Base-by-base conservation (phyloP, 2,329 filamentous ascomycete species). In the Rhynchosporium secalis region DNA sequence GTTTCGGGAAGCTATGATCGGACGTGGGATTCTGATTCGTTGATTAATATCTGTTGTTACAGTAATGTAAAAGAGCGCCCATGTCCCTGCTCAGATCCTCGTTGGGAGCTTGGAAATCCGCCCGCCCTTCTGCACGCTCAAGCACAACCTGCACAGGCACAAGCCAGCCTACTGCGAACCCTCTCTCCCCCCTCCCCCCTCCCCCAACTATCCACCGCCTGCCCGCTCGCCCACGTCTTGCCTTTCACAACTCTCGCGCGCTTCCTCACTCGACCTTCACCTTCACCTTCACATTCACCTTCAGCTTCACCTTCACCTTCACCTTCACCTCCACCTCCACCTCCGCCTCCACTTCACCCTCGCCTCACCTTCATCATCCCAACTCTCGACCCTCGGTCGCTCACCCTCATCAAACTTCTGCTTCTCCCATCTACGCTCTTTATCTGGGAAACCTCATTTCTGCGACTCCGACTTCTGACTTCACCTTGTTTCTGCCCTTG, bases 401-500 rank as follows among this genome's bases (percentile, higher is more conserved):
- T 38, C 47, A 3, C 33, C 28, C 47, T 28, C 47, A 33, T 49
- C 48, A 31, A 36, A 10, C 15, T 20, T 51, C 5, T 10, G 4
- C 51, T 28, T 41, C 51, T 43, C 15, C n/a, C 20, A 20, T 29
- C 51, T 29, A 55, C 51, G 51, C 51, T 55, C 56, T 59, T 59
- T 59, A 41, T 59, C 47, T 38, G 41, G 26, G n/a, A 20, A 20
- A 20, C 20, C 20, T 20, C 20, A 20, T 20, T 20, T 20, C 20
- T 20, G 20, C 20, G 20, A 1, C 9, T 20, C 36, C 36, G 45
- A 51, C 33, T 26, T 13, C 9, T 2, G 20, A 20, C 49, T 38
- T 33, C 49, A 38, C 33, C 49, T 8, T 45, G 20, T 56, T 38
- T 5, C 33, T 59, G 28, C 10, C 9, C 29, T 40, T 51, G 36